Percentiles rank a stretch among this genome's conserved stretches.
Evolutionary conservation across 2,329 filamentous ascomycete species (phyloP).

Genomic region (Colletotrichum musicola): DNA sequence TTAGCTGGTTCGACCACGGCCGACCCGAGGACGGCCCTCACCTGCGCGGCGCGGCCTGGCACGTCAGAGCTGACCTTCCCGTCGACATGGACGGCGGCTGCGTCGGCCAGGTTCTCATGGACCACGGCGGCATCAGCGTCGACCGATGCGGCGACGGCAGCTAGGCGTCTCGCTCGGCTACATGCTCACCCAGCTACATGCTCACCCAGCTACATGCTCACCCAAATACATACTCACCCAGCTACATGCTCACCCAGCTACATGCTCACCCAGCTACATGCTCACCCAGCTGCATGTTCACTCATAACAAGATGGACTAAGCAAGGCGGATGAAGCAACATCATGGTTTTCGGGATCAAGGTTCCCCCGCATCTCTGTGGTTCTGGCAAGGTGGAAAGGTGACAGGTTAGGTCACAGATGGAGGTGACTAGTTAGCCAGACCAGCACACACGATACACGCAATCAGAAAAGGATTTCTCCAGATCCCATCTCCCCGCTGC

Average conservation of each 20-base stretch:
- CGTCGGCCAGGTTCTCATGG: constrained; percentile 9
- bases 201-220: too few species aligned
- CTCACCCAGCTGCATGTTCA: not conserved
- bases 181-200: too few species aligned
- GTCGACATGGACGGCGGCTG: constrained; percentile 6
- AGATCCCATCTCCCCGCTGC: not conserved
- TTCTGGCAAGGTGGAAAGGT: too few species aligned
- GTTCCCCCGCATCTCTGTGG: too few species aligned
- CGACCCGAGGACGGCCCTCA: not conserved
- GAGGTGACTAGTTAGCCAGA: not conserved
- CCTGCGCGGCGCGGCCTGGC: constrained; percentile 15
- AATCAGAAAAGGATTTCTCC: constrained; percentile 6
- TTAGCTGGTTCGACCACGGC: constrained; percentile 14
- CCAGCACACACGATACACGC: not conserved
- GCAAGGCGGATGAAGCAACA: too few species aligned
- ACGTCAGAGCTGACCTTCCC: not conserved
- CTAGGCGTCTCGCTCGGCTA: not conserved
- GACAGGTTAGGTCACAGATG: not conserved
- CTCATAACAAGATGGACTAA: too few species aligned
- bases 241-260: too few species aligned
- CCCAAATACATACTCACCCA: too few species aligned
- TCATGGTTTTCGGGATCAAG: too few species aligned
- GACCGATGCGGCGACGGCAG: constrained; percentile 1
- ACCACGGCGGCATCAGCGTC: not conserved
- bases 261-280: not conserved